Conservation (phyloP, 805 yeast species). For the Metschnikowia picachoensis region DNA sequence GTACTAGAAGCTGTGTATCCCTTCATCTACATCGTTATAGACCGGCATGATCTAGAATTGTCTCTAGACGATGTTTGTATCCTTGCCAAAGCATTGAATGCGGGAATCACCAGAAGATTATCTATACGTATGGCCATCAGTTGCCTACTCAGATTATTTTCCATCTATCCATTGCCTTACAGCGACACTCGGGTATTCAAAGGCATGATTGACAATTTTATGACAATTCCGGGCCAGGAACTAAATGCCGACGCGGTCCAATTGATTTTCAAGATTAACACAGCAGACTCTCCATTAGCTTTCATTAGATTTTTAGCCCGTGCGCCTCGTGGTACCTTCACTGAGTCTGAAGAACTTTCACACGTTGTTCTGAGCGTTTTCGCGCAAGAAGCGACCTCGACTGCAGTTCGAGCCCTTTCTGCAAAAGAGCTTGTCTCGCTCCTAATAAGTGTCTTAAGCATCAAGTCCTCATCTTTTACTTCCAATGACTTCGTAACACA, state of each 20-base stretch:
- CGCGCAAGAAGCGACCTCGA: not conserved
- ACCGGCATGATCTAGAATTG: not conserved
- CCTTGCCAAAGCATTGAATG: constrained; percentile 6
- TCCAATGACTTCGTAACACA: constrained; percentile 2
- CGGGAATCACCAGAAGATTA: not conserved
- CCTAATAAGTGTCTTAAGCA: constrained; percentile 14
- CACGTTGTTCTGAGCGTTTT: not conserved
- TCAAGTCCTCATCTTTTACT: not conserved
- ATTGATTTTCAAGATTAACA: constrained; percentile 4
- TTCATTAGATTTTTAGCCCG: constrained; percentile 7
- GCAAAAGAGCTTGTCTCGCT: constrained; percentile 3
- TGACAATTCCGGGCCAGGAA: not conserved
- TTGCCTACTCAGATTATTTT: constrained; percentile 4
- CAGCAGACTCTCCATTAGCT: constrained; percentile 1
- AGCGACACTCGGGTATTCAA: not conserved
- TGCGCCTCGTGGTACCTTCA: not conserved
- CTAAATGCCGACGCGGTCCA: not conserved
- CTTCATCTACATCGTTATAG: not conserved
- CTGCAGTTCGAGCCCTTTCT: not conserved
- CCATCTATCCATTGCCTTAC: not conserved
- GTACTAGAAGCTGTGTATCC: constrained; percentile 1
- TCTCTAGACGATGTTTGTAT: constrained; percentile 1
- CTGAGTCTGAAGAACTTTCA: not conserved
- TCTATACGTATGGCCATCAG: not conserved
- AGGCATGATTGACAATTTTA: not conserved